These are phyloP conservation scores for Blastomyces parvus DNA, from an alignment of 2,329 filamentous ascomycete genomes.

Conservation along the genomic window DNA sequence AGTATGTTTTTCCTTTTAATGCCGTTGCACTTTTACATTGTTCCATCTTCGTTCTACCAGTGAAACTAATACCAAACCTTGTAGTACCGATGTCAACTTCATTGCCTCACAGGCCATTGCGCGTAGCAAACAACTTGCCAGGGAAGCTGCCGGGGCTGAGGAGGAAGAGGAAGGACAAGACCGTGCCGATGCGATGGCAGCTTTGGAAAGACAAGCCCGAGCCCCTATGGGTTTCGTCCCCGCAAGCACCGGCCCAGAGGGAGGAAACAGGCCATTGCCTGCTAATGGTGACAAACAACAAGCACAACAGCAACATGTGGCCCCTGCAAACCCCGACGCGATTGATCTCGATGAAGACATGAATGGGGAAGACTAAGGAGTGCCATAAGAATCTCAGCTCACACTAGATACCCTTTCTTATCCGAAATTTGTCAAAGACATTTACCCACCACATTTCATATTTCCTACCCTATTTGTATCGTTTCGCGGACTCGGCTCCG, in stretches of 20 bases:
- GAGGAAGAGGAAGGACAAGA: conserved; percentile 36
- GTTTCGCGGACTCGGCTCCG: neutral
- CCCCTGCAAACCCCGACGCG: conserved; percentile 66
- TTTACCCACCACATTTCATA: neutral
- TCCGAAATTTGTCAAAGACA: neutral
- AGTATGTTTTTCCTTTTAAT: conserved; percentile 41
- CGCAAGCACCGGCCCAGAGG: conserved; percentile 64
- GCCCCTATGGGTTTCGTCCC: conserved; percentile 88
- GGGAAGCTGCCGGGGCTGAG: conserved; percentile 27
- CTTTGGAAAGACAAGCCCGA: conserved; percentile 75
- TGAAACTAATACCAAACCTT: conserved; percentile 10
- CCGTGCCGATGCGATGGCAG: conserved; percentile 74
- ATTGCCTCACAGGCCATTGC: conserved; percentile 93
- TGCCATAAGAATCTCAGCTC: neutral
- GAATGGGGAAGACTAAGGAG: conserved; percentile 4
- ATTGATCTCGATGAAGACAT: conserved; percentile 64
- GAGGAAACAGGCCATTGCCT: conserved; percentile 44
- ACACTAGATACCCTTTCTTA: conserved; percentile 1
- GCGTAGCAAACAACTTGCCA: conserved; percentile 55
- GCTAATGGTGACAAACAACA: conserved; percentile 25
- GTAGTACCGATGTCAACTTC: conserved; percentile 87
- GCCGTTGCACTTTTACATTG: neutral
- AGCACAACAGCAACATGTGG: conserved; percentile 20
- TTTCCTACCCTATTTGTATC: neutral
- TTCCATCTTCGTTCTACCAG: neutral